Conservation (phyloP, 2,329 filamentous ascomycete species). For the Emergomyces africanus region DNA sequence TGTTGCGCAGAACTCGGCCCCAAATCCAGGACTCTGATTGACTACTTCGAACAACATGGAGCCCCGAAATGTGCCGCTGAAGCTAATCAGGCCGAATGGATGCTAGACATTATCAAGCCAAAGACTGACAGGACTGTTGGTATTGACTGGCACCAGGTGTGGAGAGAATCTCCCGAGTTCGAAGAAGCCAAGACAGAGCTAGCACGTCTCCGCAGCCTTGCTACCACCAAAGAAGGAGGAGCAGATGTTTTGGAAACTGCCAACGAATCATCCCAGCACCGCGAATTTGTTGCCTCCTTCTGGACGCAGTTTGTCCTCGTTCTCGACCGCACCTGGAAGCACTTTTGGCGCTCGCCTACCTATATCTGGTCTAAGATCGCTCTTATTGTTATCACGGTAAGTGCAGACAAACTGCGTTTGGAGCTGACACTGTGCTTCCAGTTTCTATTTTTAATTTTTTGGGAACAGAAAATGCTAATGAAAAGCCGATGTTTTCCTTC, state of each 20-base stretch:
- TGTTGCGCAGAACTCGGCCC: slow-evolving; percentile 78
- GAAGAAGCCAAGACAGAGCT: slow-evolving; percentile 47
- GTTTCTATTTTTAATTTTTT: too few species aligned
- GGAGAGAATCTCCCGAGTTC: slow-evolving; percentile 43
- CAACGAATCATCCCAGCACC: neutral
- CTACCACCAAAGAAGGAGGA: neutral
- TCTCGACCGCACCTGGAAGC: slow-evolving; percentile 63
- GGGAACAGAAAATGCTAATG: neutral
- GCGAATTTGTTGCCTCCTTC: slow-evolving; percentile 69
- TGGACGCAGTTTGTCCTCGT: slow-evolving; percentile 52
- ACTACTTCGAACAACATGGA: slow-evolving; percentile 55
- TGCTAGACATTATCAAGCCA: slow-evolving; percentile 37
- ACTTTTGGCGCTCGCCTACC: slow-evolving; percentile 79
- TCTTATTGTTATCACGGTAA: slow-evolving; percentile 29
- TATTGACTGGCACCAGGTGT: slow-evolving; percentile 38
- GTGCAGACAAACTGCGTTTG: neutral
- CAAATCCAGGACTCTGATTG: slow-evolving; percentile 57
- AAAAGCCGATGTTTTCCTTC: neutral
- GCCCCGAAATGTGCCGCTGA: slow-evolving; percentile 45
- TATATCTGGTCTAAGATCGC: slow-evolving; percentile 76
- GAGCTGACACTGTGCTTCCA: too few species aligned
- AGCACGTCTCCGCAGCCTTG: slow-evolving; percentile 34
- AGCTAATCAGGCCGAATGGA: slow-evolving; percentile 65
- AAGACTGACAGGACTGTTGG: neutral
- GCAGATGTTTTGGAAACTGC: neutral